phyloP scores from a whole-genome alignment of 23 red algal species.

The Gracilaria domingensis region DNA sequence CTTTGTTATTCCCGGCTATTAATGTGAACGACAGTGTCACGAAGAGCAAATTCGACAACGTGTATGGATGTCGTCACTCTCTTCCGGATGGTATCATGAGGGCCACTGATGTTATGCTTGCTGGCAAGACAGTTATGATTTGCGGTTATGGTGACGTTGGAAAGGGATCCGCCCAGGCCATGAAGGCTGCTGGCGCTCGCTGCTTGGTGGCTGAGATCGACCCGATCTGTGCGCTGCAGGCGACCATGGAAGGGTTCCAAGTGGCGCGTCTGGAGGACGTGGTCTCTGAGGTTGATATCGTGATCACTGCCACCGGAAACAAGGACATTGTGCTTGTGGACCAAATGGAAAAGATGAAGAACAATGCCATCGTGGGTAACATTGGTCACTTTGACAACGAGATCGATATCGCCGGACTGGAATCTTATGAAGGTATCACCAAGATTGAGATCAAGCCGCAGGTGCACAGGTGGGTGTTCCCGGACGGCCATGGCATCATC shows the following conservation, averaged over 20 bases:
- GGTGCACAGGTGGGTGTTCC: conserved; percentile 95
- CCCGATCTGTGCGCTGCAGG: conserved; percentile 99
- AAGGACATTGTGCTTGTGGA: conserved; percentile 91
- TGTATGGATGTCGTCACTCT: conserved; percentile 98
- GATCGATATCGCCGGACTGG: conserved; percentile 95
- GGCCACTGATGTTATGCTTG: conserved; percentile 98
- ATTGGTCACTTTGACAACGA: conserved; percentile 99
- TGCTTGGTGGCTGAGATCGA: conserved; percentile 90
- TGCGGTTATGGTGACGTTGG: conserved; percentile 98
- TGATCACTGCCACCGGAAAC: conserved; percentile 97
- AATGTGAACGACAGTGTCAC: conserved; percentile 99
- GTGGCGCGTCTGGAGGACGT: conserved; percentile 91
- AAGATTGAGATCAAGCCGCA: conserved; percentile 96
- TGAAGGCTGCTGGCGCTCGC: conserved; percentile 96
- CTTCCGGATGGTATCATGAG: conserved; percentile 95
- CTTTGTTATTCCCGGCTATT: conserved; percentile 97
- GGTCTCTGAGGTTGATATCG: conserved; percentile 81
- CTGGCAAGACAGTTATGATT: conserved; percentile 93
- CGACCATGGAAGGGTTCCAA: conserved; percentile 97
- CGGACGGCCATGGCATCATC: conserved; percentile 94
- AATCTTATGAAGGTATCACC: conserved; percentile 79
- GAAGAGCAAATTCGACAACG: conserved; percentile 99
- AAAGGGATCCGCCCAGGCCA: conserved; percentile 95
- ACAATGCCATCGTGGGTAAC: conserved; percentile 97
- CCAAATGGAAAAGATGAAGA: conserved; percentile 98